These are phyloP conservation scores for Ascochyta lentis DNA, from an alignment of 2,329 filamentous ascomycete genomes.

Conservation along the genomic window DNA sequence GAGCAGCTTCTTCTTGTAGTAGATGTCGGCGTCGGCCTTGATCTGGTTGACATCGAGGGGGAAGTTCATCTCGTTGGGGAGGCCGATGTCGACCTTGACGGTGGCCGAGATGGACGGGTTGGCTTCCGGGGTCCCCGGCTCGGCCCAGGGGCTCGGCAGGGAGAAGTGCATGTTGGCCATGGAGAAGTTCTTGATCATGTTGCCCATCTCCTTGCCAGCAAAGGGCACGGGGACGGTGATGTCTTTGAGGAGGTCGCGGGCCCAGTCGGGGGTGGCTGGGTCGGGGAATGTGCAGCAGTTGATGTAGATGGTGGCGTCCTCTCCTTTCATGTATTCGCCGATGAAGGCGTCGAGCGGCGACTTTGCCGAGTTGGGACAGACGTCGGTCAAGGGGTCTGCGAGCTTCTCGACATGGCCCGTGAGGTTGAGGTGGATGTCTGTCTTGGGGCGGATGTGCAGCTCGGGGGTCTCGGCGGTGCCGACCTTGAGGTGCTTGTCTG, in stretches of 20 bases:
- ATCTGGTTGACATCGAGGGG: slow-evolving; percentile 79
- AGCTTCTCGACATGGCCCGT: slow-evolving; percentile 75
- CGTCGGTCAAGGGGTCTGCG: slow-evolving; percentile 72
- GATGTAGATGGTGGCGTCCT: slow-evolving; percentile 80
- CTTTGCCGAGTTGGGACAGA: slow-evolving; percentile 76
- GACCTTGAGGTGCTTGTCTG: slow-evolving; percentile 77
- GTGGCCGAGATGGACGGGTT: slow-evolving; percentile 83
- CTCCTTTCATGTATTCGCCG: slow-evolving; percentile 79
- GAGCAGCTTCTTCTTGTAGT: slow-evolving; percentile 77
- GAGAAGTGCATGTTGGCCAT: slow-evolving; percentile 85
- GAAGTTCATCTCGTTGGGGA: slow-evolving; percentile 89
- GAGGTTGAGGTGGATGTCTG: slow-evolving; percentile 72
- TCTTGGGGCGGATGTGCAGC: slow-evolving; percentile 71
- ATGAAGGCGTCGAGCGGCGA: slow-evolving; percentile 88
- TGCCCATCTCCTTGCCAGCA: slow-evolving; percentile 79
- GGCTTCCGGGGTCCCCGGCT: slow-evolving; percentile 74
- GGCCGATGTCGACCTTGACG: slow-evolving; percentile 76
- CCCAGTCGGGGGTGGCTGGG: slow-evolving; percentile 78
- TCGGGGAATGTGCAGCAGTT: slow-evolving; percentile 74
- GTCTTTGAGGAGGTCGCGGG: slow-evolving; percentile 78
- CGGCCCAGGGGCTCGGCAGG: slow-evolving; percentile 79
- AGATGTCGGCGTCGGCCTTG: slow-evolving; percentile 79
- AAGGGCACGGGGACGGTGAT: slow-evolving; percentile 86
- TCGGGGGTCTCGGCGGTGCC: slow-evolving; percentile 75
- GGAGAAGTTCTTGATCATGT: slow-evolving; percentile 86